phyloP scores from a whole-genome alignment of 2,329 filamentous ascomycete genomes.

The Sporothrix brasiliensis region DNA sequence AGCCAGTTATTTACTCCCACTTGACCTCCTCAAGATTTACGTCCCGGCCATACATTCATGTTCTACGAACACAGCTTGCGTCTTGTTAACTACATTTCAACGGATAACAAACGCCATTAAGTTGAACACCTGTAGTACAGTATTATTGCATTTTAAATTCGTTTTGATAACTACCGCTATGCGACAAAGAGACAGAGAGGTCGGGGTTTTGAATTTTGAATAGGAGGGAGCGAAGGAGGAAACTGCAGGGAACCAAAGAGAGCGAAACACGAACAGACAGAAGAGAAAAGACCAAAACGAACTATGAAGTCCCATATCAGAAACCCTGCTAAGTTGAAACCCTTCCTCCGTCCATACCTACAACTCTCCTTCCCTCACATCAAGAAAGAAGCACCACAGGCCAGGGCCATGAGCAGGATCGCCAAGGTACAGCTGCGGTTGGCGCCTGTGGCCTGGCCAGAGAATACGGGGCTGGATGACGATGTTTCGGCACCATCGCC shows the following conservation, averaged over 20 bases:
- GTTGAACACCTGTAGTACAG: background rate
- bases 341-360: background rate
- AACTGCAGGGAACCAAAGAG: background rate
- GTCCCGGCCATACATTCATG: no score
- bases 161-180: background rate
- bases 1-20: background rate
- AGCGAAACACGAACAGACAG: background rate
- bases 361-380: background rate
- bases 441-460: background rate
- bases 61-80: background rate
- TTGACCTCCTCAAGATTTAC: background rate
- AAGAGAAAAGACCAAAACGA: background rate
- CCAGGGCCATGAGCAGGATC: slow-evolving; percentile 5
- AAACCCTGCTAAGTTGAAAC: background rate
- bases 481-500: background rate
- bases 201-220: background rate
- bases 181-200: background rate
- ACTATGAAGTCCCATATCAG: background rate
- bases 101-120: no score
- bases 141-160: background rate
- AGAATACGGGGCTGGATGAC: slow-evolving; percentile 5
- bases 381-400: slow-evolving; percentile 13
- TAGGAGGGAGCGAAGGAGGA: background rate
- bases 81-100: background rate
- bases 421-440: background rate